Base-by-base conservation (phyloP, 805 yeast species). In the Sugiyamaella boreocaroliniensis region DNA sequence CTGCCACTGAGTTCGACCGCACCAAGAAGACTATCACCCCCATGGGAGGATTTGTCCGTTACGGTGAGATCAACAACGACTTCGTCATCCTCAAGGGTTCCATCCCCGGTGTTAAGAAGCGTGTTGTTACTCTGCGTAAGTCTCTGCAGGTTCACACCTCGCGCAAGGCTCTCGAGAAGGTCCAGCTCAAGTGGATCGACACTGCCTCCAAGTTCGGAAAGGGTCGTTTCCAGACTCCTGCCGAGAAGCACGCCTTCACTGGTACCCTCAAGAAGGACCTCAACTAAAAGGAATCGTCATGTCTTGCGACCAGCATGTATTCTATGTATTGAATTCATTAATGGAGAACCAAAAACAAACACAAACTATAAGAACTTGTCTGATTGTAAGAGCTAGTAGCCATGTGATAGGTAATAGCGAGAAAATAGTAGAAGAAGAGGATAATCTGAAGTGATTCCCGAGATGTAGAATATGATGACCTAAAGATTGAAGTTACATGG, bases 181-280 rank as follows among this genome's bases (percentile, higher is more conserved):
- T 92, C 67, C 81, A 79, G 84, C 87, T 93, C 79, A 93, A 93
- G 81, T 93, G 98, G 99, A 93, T 93, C 76, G 99, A 93, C 78
- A 93, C 99, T 71, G 96, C 99, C 75, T 93, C 99, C 73, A 90
- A 92, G 81, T 93, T 93, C 90, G 99, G 99, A 86, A 95, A 93
- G 89, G 99, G 99, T 84, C 93, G 99, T 86, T 93, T 93, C 98
- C 99, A 93, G 83, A 93, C 99, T 73, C 96, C 97, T 71, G 98
- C 97, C 77, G 99, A 93, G 85, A 95, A 95, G 90, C 89, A 85
- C 74, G 95, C 99, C 74, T 93, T 93, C 92, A 71, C 90, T 82
- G 99, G 99, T 82, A 92, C 99, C 73, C 86, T 93, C 76, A 93
- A 93, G 96, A 90, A 88, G 85, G 97, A 90, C 78, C 83, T 88